phyloP scores from a whole-genome alignment of 306 rosid species.

The Delonix regia region DNA sequence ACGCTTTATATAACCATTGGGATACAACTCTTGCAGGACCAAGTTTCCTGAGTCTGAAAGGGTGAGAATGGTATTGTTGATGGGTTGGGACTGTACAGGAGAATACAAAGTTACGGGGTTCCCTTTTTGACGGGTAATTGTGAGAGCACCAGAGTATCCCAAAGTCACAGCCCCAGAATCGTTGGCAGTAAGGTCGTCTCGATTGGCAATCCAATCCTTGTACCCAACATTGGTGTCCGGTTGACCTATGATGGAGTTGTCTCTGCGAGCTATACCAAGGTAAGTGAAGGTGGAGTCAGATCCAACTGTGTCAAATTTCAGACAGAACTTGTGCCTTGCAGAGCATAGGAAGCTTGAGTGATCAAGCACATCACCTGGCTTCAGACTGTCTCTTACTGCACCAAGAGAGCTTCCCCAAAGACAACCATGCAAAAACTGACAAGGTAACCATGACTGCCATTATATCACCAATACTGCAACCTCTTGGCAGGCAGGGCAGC shows the following conservation, averaged over 20 bases:
- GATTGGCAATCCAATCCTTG: slow-evolving; percentile 20
- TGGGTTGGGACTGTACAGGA: neutral
- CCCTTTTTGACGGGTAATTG: slow-evolving; percentile 2
- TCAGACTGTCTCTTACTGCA: slow-evolving; percentile 1
- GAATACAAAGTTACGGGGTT: slow-evolving; percentile 1
- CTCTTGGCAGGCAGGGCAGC: neutral
- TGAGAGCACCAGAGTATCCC: slow-evolving; percentile 1
- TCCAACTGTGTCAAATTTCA: neutral
- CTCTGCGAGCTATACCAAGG: neutral
- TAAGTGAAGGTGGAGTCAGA: neutral
- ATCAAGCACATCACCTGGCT: slow-evolving; percentile 11
- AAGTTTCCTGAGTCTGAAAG: slow-evolving; percentile 32
- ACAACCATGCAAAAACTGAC: neutral
- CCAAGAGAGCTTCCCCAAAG: neutral
- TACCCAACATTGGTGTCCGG: neutral
- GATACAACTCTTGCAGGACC: slow-evolving; percentile 1
- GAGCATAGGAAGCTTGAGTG: slow-evolving; percentile 6
- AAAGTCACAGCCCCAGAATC: neutral
- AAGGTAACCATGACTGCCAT: neutral
- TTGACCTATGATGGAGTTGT: neutral
- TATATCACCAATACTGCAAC: neutral
- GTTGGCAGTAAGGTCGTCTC: slow-evolving; percentile 15
- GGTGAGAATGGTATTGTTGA: slow-evolving; percentile 1
- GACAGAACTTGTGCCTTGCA: neutral
- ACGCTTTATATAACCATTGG: neutral